A percentile compares a stretch with the other conserved stretches of the same genome.
These are phyloP conservation scores for Pyrenochaeta sp. DNA, from an alignment of 2,329 filamentous ascomycete genomes.

Conservation along the genomic window DNA sequence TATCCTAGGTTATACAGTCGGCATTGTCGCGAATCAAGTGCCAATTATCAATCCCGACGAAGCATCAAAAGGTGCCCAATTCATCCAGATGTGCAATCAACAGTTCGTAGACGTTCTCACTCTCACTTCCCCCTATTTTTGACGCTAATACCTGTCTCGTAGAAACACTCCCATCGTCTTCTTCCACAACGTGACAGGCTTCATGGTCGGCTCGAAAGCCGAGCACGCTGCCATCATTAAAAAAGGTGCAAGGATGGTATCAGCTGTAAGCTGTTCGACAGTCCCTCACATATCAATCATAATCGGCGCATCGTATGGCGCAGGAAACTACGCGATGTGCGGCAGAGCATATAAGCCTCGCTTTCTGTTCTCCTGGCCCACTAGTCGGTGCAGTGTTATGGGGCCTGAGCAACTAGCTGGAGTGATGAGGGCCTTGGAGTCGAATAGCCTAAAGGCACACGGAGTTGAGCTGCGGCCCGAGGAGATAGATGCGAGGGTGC, in stretches of 20 bases:
- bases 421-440: constrained; percentile 49
- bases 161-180: constrained; percentile 53
- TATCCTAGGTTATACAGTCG: constrained; percentile 42
- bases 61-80: constrained; percentile 52
- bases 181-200: constrained; percentile 58
- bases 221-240: constrained; percentile 57
- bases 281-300: constrained; percentile 57
- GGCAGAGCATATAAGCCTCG: constrained; percentile 52
- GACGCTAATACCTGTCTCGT: not conserved
- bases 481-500: constrained; percentile 30
- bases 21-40: constrained; percentile 53
- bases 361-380: constrained; percentile 55
- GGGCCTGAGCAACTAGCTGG: constrained; percentile 51
- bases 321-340: constrained; percentile 59
- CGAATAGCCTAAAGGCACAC: constrained; percentile 2
- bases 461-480: constrained; percentile 27
- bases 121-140: not conserved
- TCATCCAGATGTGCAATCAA: constrained; percentile 56
- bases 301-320: constrained; percentile 55
- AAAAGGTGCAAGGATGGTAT: constrained; percentile 54
- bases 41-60: constrained; percentile 49
- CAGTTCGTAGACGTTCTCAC: constrained; percentile 36
- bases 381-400: constrained; percentile 52
- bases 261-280: constrained; percentile 53
- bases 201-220: constrained; percentile 57